Evolutionary conservation across 208 protist genomes (phyloP).

Genomic region (Jaenimonas drosophilae): DNA sequence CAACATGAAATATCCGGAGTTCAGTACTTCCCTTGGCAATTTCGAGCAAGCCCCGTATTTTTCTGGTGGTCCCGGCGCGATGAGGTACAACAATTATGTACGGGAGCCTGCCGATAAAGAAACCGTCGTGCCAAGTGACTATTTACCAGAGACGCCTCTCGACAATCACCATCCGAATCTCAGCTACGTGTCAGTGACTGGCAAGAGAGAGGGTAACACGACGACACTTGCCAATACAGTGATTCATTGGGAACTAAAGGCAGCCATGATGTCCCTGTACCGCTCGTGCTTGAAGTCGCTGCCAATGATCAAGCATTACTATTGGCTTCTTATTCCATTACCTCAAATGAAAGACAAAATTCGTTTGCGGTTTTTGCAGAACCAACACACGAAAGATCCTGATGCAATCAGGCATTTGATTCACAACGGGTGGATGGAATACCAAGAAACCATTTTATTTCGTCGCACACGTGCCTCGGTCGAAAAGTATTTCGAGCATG

Average conservation of each 20-base stretch:
- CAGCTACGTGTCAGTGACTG: slow-evolving; percentile 58
- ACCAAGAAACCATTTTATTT: slow-evolving; percentile 74
- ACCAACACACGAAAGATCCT: slow-evolving; percentile 80
- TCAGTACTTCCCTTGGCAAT: slow-evolving; percentile 67
- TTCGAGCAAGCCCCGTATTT: slow-evolving; percentile 82
- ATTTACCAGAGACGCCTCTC: slow-evolving; percentile 39
- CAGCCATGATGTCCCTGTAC: slow-evolving; percentile 71
- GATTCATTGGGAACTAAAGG: slow-evolving; percentile 64
- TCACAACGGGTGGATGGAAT: slow-evolving; percentile 87
- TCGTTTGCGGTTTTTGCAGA: slow-evolving; percentile 74
- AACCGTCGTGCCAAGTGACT: slow-evolving; percentile 46
- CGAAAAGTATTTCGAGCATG: slow-evolving; percentile 74
- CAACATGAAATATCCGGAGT: slow-evolving; percentile 69
- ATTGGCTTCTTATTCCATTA: slow-evolving; percentile 70
- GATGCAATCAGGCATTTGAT: slow-evolving; percentile 83
- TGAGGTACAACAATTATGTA: slow-evolving; percentile 75
- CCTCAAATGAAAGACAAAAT: slow-evolving; percentile 79
- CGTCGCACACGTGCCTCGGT: slow-evolving; percentile 59
- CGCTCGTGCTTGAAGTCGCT: slow-evolving; percentile 68
- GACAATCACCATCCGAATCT: slow-evolving; percentile 76
- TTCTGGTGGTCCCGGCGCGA: slow-evolving; percentile 55
- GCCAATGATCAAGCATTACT: slow-evolving; percentile 85
- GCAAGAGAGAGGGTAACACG: slow-evolving; percentile 70
- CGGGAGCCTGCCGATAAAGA: slow-evolving; percentile 44
- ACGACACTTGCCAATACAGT: slow-evolving; percentile 47